Base-by-base conservation (phyloP, 257 asterid genomes). In the Scutellaria minor region DNA sequence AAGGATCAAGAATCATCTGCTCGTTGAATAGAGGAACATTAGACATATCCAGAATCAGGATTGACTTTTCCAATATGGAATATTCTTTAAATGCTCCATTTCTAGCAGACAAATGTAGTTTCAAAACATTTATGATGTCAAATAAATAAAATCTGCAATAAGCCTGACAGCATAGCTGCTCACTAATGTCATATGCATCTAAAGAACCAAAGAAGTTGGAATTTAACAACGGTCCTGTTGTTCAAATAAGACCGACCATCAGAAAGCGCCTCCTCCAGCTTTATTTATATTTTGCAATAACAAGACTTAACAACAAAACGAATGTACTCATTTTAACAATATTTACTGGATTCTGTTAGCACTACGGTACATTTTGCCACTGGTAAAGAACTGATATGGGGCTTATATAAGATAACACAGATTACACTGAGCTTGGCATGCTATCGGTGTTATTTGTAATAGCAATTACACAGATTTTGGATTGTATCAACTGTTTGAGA, bases 241-340 rank as follows among this genome's bases (percentile, higher is more conserved):
- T 22, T 13, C 70, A 7, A 46, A 47, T 27, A 22, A 46, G 56
- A 47, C 18, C 18, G 18, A 18, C 18, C 18, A 18, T 18, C 18
- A 18, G 44, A 24, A 64, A 62, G 31, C 9, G 51, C 51, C 67
- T 42, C 10, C 55, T 65, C 70, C 70, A 65, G 56, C 14, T 12
- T 48, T 27, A 48, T 50, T 15, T 35, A n/a, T 6, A 18, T 48
- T 66, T 10, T 27, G 31, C 41, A 4, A 14, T 5, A 66, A 31
- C 59, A 66, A 14, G 24, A 51, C 37, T 64, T 6, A 6, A 53
- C 35, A 50, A 15, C 3, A 20, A 8, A 41, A n/a, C n/a, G 39
- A 40, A 15, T 54, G 40, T 52, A 46, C 2, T 53, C 22, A 53
- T 54, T 37, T 65, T 47, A 45, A 66, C 62, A 14, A 7, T 11